Percentiles rank a stretch among this genome's conserved stretches.
Evolutionary conservation across 805 yeast species (phyloP).

Genomic region (Yarrowia keelungensis): DNA sequence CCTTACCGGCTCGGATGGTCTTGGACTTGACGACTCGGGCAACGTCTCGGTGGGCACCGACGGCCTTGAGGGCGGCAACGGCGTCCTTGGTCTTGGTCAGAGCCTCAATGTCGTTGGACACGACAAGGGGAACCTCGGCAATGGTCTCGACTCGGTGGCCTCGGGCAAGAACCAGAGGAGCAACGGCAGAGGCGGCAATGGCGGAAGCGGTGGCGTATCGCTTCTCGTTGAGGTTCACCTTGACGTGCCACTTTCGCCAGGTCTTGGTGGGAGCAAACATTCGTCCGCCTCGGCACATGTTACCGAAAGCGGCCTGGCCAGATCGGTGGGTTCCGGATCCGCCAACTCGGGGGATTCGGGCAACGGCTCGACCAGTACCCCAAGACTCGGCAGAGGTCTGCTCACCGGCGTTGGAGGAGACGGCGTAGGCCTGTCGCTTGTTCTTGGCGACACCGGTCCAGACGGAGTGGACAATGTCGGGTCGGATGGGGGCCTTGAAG

Average conservation of each 20-base stretch:
- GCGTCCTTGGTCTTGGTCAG: slow-evolving; percentile 98
- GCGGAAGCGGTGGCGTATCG: slow-evolving; percentile 99
- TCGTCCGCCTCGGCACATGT: slow-evolving; percentile 99
- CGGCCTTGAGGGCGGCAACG: slow-evolving; percentile 95
- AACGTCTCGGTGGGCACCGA: slow-evolving; percentile 98
- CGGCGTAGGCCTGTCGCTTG: slow-evolving; percentile 99
- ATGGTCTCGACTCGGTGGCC: slow-evolving; percentile 99
- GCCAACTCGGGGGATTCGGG: slow-evolving; percentile 99
- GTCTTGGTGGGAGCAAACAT: slow-evolving; percentile 99
- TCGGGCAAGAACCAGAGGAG: slow-evolving; percentile 98
- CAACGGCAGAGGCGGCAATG: slow-evolving; percentile 98
- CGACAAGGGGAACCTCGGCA: slow-evolving; percentile 98
- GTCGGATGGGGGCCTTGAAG: slow-evolving; percentile 99
- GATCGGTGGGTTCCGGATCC: slow-evolving; percentile 99
- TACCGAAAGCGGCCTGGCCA: slow-evolving; percentile 99
- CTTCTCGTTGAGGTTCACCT: slow-evolving; percentile 99
- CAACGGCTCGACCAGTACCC: slow-evolving; percentile 99
- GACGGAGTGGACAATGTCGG: slow-evolving; percentile 98
- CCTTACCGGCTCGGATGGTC: slow-evolving; percentile 99
- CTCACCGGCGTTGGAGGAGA: slow-evolving; percentile 98
- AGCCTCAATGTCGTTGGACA: slow-evolving; percentile 89
- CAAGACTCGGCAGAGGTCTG: slow-evolving; percentile 99
- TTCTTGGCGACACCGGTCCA: slow-evolving; percentile 98
- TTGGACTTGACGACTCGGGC: slow-evolving; percentile 97
- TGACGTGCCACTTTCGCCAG: slow-evolving; percentile 99